Evolutionary conservation across 2,329 filamentous ascomycete species (phyloP), one percentile per base, ranked within the genome.

Genomic region (Penicillium rolfsii): DNA sequence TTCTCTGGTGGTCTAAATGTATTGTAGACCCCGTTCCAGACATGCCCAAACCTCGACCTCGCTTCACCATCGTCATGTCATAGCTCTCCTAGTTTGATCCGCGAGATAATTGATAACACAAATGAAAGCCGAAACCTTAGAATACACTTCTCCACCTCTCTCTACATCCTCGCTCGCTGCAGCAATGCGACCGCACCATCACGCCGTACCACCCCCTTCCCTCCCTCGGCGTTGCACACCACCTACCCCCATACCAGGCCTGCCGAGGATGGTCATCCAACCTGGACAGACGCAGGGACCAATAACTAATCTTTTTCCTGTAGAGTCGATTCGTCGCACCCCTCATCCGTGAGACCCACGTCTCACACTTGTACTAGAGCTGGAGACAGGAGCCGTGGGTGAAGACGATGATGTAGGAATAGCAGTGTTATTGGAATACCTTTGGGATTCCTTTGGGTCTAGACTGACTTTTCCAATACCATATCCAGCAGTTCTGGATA

Each of bases 261-360:
- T 66, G 45, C 69, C 67, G 71, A 70, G 66, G 65, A 71, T 71
- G 64, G 55, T 55, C 28, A 70, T 70, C 58, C 54, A 45, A 71
- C 69, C 50, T 64, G 33, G 52, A 53, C 50, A 19, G 52, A 67
- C 60, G 68, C 70, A 72, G 67, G 67, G 69, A 67, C 72, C 68
- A 70, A 67, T 65, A 59, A 64, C 60, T 69, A 66, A 67, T 69
- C 52, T 57, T 49, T 54, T 52, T 14, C 49, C 55, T 33, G 24
- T 50, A 55, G 38, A 35, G 28, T 30, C 26, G 35, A 38, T 38
- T 46, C 30, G 9, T 30, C 14, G 16, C 9, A 14, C 16, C 40
- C 52, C 52, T 48, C 45, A 48, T 30, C 45, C 26, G 41, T 52
- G 33, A 53, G 12, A 40, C 50, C 16, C 22, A 38, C 11, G 33